A percentile compares a stretch with the other conserved stretches of the same genome.
phyloP scores from a whole-genome alignment of 495 filamentous ascomycete genomes.

The Tricharina praecox region DNA sequence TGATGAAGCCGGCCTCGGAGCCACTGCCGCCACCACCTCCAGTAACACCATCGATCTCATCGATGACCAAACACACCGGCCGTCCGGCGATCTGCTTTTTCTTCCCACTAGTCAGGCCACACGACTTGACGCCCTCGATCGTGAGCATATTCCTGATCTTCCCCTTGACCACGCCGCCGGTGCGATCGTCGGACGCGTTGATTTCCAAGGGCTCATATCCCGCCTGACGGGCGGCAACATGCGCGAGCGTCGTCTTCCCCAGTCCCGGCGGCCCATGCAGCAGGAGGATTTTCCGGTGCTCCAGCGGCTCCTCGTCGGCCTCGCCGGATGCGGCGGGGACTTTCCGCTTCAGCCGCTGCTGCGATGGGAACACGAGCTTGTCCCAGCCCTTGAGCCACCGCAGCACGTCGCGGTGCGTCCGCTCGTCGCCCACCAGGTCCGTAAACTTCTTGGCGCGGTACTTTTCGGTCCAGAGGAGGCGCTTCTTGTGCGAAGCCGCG shows the following conservation, averaged over 20 bases:
- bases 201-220: conserved; percentile 89
- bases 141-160: conserved; percentile 73
- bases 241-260: conserved; percentile 89
- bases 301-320: conserved; percentile 48
- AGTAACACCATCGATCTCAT: conserved; percentile 91
- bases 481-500: background rate
- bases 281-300: conserved; percentile 77
- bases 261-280: conserved; percentile 81
- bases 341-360: conserved; percentile 27
- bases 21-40: conserved; percentile 41
- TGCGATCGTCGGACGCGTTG: conserved; percentile 69
- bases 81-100: conserved; percentile 44
- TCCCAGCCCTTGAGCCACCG: conserved; percentile 94
- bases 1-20: conserved; percentile 79
- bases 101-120: conserved; percentile 45
- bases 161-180: conserved; percentile 64
- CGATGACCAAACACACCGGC: conserved; percentile 83
- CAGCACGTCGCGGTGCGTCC: conserved; percentile 79
- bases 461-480: conserved; percentile 62
- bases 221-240: conserved; percentile 87
- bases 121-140: conserved; percentile 78
- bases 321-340: conserved; percentile 28
- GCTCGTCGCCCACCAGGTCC: conserved; percentile 83
- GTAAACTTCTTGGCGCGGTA: conserved; percentile 85
- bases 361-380: conserved; percentile 63